Evolutionary conservation across 352 stramenopile species (phyloP).

Genomic region (Globisporangium cederbergense): DNA sequence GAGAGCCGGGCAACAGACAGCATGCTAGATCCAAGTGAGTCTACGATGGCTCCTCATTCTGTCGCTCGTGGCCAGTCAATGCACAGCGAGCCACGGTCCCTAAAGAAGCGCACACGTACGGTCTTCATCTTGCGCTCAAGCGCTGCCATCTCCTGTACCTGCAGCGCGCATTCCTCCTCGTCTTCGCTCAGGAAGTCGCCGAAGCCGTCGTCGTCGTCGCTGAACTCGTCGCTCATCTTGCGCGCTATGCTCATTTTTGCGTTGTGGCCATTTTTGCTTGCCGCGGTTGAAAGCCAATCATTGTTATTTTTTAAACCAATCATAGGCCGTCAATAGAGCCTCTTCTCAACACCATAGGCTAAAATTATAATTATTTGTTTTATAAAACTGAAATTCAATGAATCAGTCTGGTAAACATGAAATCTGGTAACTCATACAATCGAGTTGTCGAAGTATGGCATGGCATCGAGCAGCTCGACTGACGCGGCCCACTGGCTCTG

Average conservation of each 20-base stretch:
- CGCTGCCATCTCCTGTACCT: conserved; percentile 47
- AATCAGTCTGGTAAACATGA: neutral
- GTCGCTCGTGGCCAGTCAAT: too few relatives aligned
- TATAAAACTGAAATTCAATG: too few relatives aligned
- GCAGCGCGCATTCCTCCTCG: conserved; percentile 41
- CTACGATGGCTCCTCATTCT: neutral
- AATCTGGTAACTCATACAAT: neutral
- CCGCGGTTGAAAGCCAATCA: too few relatives aligned
- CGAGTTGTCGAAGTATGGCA: conserved; percentile 4
- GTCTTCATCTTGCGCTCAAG: conserved; percentile 61
- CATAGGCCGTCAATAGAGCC: neutral
- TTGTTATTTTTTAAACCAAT: conserved; percentile 5
- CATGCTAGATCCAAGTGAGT: neutral
- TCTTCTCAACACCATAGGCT: neutral
- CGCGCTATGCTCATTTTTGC: neutral
- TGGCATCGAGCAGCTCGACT: conserved; percentile 11
- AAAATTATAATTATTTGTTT: neutral
- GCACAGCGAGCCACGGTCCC: conserved; percentile 3
- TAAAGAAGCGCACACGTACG: conserved; percentile 21
- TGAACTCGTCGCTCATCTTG: neutral
- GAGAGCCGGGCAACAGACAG: neutral
- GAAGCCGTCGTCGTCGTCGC: conserved; percentile 54
- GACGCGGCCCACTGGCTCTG: conserved; percentile 15
- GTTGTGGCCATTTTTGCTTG: too few relatives aligned
- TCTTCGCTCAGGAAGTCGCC: conserved; percentile 57